Conservation (phyloP, 352 stramenopile genomes). For the Globisporangium acanthophoron region DNA sequence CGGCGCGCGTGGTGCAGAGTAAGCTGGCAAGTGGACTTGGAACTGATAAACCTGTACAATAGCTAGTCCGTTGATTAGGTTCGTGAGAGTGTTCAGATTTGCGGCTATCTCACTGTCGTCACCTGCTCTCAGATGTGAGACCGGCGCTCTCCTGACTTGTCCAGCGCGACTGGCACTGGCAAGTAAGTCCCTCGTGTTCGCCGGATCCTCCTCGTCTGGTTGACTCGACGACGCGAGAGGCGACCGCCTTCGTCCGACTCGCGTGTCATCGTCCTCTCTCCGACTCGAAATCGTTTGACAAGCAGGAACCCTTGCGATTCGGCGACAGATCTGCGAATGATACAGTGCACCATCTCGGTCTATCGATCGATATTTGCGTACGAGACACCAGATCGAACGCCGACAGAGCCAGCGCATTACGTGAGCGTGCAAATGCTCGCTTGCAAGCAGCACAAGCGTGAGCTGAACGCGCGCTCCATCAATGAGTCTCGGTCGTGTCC, state of each 20-base stretch:
- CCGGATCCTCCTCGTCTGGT: neutral
- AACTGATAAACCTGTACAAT: neutral
- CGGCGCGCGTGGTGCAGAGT: conserved; percentile 6
- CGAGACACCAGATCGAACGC: too few species aligned
- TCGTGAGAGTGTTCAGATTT: neutral
- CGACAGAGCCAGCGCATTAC: neutral
- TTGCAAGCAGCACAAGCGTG: neutral
- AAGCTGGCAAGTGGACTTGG: neutral
- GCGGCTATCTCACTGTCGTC: neutral
- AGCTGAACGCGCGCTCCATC: neutral
- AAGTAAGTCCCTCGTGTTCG: neutral
- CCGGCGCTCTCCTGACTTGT: neutral
- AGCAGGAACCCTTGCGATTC: neutral
- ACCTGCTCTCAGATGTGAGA: neutral
- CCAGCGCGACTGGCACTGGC: too few species aligned
- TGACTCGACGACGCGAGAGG: neutral
- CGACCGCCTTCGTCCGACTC: neutral
- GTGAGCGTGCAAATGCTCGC: neutral
- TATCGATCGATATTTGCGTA: neutral
- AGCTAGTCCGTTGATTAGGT: too few species aligned
- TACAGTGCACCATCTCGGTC: neutral
- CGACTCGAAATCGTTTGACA: neutral
- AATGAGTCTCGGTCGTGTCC: too few species aligned
- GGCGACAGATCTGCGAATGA: too few species aligned
- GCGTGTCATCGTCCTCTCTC: neutral